Conservation (phyloP, 257 asterid species). For the Petunia axillaris region DNA sequence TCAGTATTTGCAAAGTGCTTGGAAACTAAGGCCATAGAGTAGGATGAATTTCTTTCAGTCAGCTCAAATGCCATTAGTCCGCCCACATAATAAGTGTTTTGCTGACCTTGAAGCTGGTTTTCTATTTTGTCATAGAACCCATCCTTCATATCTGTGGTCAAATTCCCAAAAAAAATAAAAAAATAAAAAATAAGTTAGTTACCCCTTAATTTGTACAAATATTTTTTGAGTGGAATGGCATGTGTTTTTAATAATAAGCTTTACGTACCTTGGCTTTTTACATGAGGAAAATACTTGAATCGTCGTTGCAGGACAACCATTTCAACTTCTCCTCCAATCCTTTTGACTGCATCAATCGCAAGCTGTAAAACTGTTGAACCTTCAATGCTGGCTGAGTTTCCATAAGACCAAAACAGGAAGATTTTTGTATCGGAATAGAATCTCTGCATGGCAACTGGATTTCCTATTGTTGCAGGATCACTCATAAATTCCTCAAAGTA, state of each 20-base stretch:
- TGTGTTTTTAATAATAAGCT: neutral
- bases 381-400: conserved; percentile 56
- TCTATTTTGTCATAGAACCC: conserved; percentile 74
- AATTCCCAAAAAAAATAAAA: neutral
- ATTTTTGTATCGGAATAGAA: conserved; percentile 61
- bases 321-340: conserved; percentile 73
- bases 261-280: conserved; percentile 61
- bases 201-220: neutral
- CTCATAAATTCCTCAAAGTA: conserved; percentile 82
- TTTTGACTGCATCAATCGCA: conserved; percentile 60
- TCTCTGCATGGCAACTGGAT: conserved; percentile 84
- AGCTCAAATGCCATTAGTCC: conserved; percentile 91
- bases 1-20: conserved; percentile 62
- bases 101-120: conserved; percentile 67
- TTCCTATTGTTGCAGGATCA: conserved; percentile 76
- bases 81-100: conserved; percentile 76
- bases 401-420: conserved; percentile 87
- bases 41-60: conserved; percentile 84
- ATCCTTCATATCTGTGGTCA: conserved; percentile 58
- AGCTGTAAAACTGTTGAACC: conserved; percentile 57
- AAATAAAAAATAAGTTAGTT: neutral
- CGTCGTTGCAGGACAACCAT: conserved; percentile 55
- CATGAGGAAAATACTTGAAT: conserved; percentile 82
- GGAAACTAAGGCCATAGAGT: conserved; percentile 60
- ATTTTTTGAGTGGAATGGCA: neutral